Evolutionary conservation across 2,329 filamentous ascomycete genomes (phyloP).

Genomic region (Graphiopsis chlorocephala): DNA sequence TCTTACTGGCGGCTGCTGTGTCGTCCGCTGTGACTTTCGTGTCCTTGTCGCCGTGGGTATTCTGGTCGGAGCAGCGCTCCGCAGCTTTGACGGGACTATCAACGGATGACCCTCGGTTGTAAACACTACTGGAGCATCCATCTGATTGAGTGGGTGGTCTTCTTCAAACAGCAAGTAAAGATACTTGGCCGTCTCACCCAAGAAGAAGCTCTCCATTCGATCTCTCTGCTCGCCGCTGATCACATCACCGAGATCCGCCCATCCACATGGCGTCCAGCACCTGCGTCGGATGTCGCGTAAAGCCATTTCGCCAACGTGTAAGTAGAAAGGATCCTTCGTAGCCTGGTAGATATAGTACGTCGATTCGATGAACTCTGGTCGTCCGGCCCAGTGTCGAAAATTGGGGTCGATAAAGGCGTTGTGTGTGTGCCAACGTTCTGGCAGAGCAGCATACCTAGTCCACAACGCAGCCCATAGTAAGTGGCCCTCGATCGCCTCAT

Average conservation of each 20-base stretch:
- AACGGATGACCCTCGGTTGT: constrained; percentile 94
- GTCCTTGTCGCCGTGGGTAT: not conserved
- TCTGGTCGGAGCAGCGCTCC: not conserved
- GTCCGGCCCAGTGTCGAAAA: constrained; percentile 89
- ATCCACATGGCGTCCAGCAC: constrained; percentile 88
- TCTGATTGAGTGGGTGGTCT: constrained; percentile 78
- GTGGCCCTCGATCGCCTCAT: constrained; percentile 88
- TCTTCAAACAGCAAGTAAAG: constrained; percentile 87
- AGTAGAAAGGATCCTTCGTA: constrained; percentile 91
- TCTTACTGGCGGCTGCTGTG: constrained; percentile 15
- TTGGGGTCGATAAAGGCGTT: constrained; percentile 83
- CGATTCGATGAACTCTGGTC: constrained; percentile 95
- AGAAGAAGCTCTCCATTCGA: constrained; percentile 98
- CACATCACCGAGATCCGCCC: constrained; percentile 71
- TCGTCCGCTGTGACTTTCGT: not conserved
- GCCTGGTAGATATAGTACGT: constrained; percentile 95
- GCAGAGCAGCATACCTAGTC: constrained; percentile 90
- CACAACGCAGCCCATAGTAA: constrained; percentile 88
- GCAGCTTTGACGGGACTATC: constrained; percentile 55
- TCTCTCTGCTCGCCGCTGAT: constrained; percentile 77
- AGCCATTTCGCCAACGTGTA: constrained; percentile 94
- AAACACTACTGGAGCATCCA: constrained; percentile 88
- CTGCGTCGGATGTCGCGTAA: constrained; percentile 81
- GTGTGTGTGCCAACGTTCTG: constrained; percentile 70
- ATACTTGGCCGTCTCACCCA: constrained; percentile 95